Evolutionary conservation across 2,329 filamentous ascomycete genomes (phyloP).

Genomic region (Aspergillus pseudoglaucus): DNA sequence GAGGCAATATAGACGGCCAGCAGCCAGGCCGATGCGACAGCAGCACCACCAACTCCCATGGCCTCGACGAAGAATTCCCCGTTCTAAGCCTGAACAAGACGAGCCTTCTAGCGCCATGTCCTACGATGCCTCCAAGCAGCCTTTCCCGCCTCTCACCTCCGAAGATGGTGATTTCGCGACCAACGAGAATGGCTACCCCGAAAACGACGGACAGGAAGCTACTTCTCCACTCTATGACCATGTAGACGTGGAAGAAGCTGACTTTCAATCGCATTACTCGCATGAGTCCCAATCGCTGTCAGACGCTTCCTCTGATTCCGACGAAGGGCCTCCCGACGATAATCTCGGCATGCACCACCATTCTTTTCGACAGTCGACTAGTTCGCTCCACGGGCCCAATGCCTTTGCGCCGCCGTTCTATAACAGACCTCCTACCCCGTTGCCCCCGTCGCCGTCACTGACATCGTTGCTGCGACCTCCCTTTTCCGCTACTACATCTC

Average conservation of each 20-base stretch:
- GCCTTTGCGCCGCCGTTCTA: conserved; percentile 82
- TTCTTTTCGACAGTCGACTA: conserved; percentile 35
- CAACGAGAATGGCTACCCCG: conserved; percentile 10
- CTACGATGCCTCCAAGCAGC: conserved; percentile 19
- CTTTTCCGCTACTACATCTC: conserved; percentile 62
- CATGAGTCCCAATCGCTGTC: conserved; percentile 33
- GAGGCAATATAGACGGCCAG: conserved; percentile 7
- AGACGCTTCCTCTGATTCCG: conserved; percentile 28
- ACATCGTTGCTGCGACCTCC: conserved; percentile 78
- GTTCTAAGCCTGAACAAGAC: background rate
- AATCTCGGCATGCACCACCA: conserved; percentile 25
- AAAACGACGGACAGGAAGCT: conserved; percentile 23
- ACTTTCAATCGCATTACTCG: conserved; percentile 43
- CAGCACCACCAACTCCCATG: background rate
- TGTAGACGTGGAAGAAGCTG: conserved; percentile 31
- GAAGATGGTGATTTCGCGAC: conserved; percentile 17
- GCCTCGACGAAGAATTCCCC: background rate
- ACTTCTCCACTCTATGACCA: conserved; percentile 24
- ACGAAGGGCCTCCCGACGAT: conserved; percentile 23
- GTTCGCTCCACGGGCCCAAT: conserved; percentile 38
- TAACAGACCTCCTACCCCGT: conserved; percentile 87
- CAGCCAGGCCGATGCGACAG: background rate
- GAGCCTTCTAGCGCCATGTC: background rate
- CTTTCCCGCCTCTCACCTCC: conserved; percentile 24
- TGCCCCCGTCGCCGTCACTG: conserved; percentile 85